Conservation (phyloP, 2,329 filamentous ascomycete genomes). For the Colletotrichum lini region DNA sequence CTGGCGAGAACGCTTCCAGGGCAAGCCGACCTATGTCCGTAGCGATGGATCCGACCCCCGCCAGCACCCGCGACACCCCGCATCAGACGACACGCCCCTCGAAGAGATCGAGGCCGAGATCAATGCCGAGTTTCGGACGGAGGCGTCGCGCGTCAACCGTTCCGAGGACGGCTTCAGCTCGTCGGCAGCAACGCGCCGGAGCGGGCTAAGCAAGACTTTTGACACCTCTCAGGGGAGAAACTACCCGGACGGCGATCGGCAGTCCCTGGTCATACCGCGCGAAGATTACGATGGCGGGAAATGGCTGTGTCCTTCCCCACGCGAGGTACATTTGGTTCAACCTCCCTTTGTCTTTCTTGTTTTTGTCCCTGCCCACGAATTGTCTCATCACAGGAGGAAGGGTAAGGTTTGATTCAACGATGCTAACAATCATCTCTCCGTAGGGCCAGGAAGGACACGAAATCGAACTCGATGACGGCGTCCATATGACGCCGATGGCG, state of each 20-base stretch:
- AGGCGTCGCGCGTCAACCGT: slow-evolving; percentile 10
- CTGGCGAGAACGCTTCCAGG: slow-evolving; percentile 34
- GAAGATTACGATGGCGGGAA: slow-evolving; percentile 19
- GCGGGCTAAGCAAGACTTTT: slow-evolving; percentile 22
- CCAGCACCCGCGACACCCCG: background rate
- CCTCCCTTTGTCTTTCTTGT: accelerated
- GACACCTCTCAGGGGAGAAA: slow-evolving; percentile 1
- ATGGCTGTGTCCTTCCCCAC: slow-evolving; percentile 7
- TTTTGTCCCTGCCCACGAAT: no score
- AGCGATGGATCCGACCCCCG: slow-evolving; percentile 27
- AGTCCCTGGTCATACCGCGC: slow-evolving; percentile 25
- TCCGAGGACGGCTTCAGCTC: slow-evolving; percentile 15
- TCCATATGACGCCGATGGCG: slow-evolving; percentile 13
- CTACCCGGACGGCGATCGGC: slow-evolving; percentile 1
- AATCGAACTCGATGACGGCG: slow-evolving; percentile 28
- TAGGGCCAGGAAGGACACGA: slow-evolving; percentile 2
- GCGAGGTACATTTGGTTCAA: slow-evolving; percentile 7
- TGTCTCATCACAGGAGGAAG: no score
- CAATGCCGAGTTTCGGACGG: slow-evolving; percentile 2
- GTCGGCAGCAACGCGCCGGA: slow-evolving; percentile 11
- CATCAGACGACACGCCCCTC: slow-evolving; percentile 6
- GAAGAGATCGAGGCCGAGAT: slow-evolving; percentile 7
- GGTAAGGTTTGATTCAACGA: no score
- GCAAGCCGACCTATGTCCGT: slow-evolving; percentile 31
- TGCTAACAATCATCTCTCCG: background rate